These are phyloP conservation scores for Auricularia cornea DNA, from an alignment of 768 basidiomycete species.

Conservation along the genomic window DNA sequence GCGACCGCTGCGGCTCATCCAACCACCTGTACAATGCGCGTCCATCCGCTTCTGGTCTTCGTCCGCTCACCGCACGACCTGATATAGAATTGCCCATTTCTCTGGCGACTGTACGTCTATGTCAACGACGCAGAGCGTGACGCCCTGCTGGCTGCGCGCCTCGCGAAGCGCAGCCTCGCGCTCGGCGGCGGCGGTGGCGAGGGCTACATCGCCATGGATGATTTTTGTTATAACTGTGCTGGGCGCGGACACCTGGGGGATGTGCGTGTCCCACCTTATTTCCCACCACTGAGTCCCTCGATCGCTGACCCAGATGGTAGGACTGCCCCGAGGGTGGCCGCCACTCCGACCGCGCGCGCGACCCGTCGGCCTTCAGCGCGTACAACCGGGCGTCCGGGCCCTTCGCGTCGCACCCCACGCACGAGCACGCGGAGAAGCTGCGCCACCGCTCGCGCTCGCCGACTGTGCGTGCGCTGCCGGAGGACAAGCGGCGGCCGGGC, in stretches of 20 bases:
- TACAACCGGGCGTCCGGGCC: slow-evolving; percentile 58
- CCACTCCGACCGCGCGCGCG: slow-evolving; percentile 34
- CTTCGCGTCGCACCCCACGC: slow-evolving; percentile 40
- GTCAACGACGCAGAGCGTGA: slow-evolving; percentile 45
- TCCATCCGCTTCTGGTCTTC: too few species aligned
- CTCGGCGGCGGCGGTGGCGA: slow-evolving; percentile 60
- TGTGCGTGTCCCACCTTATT: slow-evolving; percentile 45
- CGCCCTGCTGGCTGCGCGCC: slow-evolving; percentile 36
- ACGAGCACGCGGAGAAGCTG: slow-evolving; percentile 25
- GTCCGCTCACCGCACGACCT: too few species aligned
- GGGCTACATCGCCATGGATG: slow-evolving; percentile 62
- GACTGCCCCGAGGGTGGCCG: slow-evolving; percentile 48
- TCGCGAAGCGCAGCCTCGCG: slow-evolving; percentile 37
- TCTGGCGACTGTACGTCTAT: slow-evolving; percentile 77
- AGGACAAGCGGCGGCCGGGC: slow-evolving; percentile 43
- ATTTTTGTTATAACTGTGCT: slow-evolving; percentile 82
- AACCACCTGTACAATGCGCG: slow-evolving; percentile 57
- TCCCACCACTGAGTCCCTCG: neutral
- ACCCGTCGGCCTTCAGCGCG: slow-evolving; percentile 60
- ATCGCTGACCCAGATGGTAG: slow-evolving; percentile 26
- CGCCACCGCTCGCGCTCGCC: slow-evolving; percentile 27
- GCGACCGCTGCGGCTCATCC: slow-evolving; percentile 62
- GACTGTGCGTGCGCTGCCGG: slow-evolving; percentile 39
- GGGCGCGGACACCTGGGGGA: slow-evolving; percentile 68
- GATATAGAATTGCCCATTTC: slow-evolving; percentile 68